Evolutionary conservation across 352 stramenopile genomes (phyloP), one percentile per base, ranked within the genome.

Genomic region (Pythium periplocum): DNA sequence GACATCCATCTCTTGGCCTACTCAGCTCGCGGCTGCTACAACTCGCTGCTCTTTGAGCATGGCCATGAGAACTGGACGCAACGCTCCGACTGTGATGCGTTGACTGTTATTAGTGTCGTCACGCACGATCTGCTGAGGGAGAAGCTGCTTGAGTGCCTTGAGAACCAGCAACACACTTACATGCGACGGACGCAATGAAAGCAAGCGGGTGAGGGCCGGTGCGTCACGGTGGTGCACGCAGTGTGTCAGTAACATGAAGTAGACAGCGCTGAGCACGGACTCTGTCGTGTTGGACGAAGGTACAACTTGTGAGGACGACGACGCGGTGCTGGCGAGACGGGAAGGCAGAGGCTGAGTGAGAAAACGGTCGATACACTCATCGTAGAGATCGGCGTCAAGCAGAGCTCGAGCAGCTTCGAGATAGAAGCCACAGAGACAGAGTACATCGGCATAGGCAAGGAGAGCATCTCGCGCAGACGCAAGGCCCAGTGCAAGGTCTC

Each of bases 221-320:
- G 71, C 71, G 38, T 68, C 54, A 52, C 78, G 69, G 44, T 79
- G 55, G 5, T 60, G 57, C 3, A 90, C 68, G 41, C 82, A 93
- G 60, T 85, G 78, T 44, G 78, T 71, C 34, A 93, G 49, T 47
- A 90, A 47, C 12, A 68, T 62, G 45, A 93, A 88, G 64, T 89
- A 93, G 7, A 90, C 64, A 6, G 66, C 64, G 37, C 66, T 61
- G 1, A 46, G 40, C 43, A 58, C 52, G 11, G 50, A 53, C 0
- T 51, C 7, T 32, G 34, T 12, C 12, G 34, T 9, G 53, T 65
- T 12, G 7, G 38, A 12, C 12, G 38, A 42, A 42, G 7, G 7
- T 12, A 12, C 38, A 1, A 8, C 38, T 11, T 26, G 7, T 8
- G n/a, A 11, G 44, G n/a, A 17, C 44, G 44, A 17, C 44, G 44